A percentile compares a stretch with the other conserved stretches of the same genome.
Conservation (phyloP, 495 filamentous ascomycete genomes). For the Symbiotaphrina buchneri region DNA sequence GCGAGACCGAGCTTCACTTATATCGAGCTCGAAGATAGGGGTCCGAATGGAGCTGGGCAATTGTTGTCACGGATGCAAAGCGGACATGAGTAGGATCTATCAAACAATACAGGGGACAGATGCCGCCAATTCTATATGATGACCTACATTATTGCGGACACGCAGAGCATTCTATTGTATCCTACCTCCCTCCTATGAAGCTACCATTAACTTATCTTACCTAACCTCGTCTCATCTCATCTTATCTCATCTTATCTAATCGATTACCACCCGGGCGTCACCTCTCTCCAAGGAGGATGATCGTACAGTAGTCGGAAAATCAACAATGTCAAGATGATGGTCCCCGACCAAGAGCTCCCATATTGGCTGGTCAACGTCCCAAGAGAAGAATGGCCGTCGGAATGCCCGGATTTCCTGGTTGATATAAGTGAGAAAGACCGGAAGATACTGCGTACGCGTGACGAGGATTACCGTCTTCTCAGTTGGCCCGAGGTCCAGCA, state of each 20-base stretch:
- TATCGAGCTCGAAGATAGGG: too few relatives aligned
- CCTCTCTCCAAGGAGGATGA: too few relatives aligned
- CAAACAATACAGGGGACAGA: too few relatives aligned
- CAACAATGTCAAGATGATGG: too few relatives aligned
- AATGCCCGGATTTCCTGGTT: constrained; percentile 48
- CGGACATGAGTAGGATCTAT: too few relatives aligned
- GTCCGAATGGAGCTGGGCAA: too few relatives aligned
- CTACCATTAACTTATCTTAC: background rate
- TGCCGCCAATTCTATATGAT: too few relatives aligned
- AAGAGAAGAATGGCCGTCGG: constrained; percentile 25
- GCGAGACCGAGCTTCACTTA: too few relatives aligned
- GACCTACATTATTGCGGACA: too few relatives aligned
- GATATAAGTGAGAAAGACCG: constrained; percentile 29
- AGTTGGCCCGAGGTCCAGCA: constrained; percentile 40
- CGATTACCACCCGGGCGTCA: too few relatives aligned
- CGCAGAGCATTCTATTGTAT: background rate
- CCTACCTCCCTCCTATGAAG: background rate
- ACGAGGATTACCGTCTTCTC: constrained; percentile 29
- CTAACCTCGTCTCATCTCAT: background rate
- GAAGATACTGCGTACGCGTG: constrained; percentile 39
- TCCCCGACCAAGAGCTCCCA: constrained; percentile 26
- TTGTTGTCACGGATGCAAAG: too few relatives aligned
- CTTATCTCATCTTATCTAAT: background rate
- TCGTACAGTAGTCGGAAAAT: too few relatives aligned
- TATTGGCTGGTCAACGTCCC: constrained; percentile 74